Percentiles rank a stretch among this genome's conserved stretches.
These are phyloP conservation scores for Cyclotella choctawhatcheeana DNA, from an alignment of 108 stramenopile genomes.

Conservation along the genomic window DNA sequence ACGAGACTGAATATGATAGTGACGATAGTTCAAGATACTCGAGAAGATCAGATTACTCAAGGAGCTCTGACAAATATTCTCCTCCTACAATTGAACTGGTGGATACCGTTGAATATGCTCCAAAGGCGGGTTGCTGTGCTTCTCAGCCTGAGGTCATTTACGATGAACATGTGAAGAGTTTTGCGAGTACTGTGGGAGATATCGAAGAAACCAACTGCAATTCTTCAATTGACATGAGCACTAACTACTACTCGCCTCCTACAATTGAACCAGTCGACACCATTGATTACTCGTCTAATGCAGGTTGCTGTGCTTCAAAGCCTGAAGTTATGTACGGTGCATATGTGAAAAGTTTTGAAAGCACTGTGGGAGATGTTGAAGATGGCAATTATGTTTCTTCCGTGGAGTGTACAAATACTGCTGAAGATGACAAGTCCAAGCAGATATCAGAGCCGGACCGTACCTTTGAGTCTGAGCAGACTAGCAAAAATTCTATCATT, in stretches of 20 bases:
- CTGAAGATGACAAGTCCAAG: not conserved
- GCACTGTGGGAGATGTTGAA: too few relatives aligned
- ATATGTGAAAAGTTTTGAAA: constrained; percentile 2
- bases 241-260: too few relatives aligned
- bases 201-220: too few relatives aligned
- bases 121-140: not conserved
- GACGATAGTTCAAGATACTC: not conserved
- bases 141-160: not conserved
- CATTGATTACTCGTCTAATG: not conserved
- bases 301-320: not conserved
- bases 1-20: not conserved
- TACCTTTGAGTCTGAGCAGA: too few relatives aligned
- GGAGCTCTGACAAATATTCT: not conserved
- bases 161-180: too few relatives aligned
- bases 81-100: constrained; percentile 6
- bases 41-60: not conserved
- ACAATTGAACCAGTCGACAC: not conserved
- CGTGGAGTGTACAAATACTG: too few relatives aligned
- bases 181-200: too few relatives aligned
- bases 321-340: not conserved
- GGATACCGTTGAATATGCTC: not conserved
- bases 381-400: too few relatives aligned
- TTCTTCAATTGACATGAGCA: too few relatives aligned
- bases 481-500: too few relatives aligned
- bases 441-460: too few relatives aligned